Base-by-base conservation (phyloP, 495 filamentous ascomycete genomes). In the Aspergillus diversus region DNA sequence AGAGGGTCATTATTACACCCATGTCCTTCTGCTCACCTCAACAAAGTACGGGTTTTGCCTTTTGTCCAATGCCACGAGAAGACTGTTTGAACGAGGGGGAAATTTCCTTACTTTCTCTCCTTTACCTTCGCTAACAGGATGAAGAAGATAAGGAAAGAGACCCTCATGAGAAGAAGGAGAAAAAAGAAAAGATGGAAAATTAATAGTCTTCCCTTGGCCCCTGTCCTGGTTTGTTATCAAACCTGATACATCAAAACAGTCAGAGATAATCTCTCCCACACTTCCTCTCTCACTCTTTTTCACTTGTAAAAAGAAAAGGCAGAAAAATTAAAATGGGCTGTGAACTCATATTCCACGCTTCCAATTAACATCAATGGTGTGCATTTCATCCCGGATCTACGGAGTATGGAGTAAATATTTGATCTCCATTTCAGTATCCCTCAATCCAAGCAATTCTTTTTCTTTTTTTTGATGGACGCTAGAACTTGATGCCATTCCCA, bases 241-340 rank as follows among this genome's bases (percentile, higher is more conserved):
- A 66, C 54, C 16, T 64, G 65, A 67, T 64, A 57, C 61, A 61
- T 67, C 65, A 59, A 39, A 63, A 63, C n/a, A 43, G 16, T 43
- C 42, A 34, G 32, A 33, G 52, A 62, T 43, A n/a, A 49, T 31
- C 21, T 50, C 47, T 31, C 15, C 21, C 21, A 27, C 21, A 27
- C 21, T 27, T 27, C 21, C 21, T 27, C 21, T 27, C 21, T 27
- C 21, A 27, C 21, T 27, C 21, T 43, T 11, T 21, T 50, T 50
- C 1, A 17, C 5, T 50, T 50, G 21, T 17, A 50, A 50, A 17
- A n/a, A 50, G 47, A 60, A 60, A 60, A 60, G 35, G 16, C 37
- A 60, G 31, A 37, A 57, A 57, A 43, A 43, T 35, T 8, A 42
- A 43, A 42, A 43, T 16, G 8, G 33, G 11, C 35, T 47, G 35